phyloP scores from a whole-genome alignment of 106 monocot genomes.

The Phalaenopsis equestris region DNA sequence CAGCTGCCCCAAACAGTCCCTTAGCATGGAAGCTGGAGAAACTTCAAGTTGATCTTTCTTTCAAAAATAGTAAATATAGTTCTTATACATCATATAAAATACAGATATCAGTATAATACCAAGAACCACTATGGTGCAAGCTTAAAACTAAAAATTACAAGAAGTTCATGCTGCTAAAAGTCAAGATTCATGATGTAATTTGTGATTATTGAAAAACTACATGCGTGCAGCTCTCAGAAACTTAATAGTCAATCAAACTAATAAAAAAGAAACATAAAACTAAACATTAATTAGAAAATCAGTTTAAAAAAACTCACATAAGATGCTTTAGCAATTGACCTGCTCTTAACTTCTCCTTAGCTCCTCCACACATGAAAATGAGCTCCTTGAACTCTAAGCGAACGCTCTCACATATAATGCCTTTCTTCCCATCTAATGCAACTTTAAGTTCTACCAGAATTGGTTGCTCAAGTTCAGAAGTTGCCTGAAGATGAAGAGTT shows the following conservation, averaged over 20 bases:
- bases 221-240: background rate
- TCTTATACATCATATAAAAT: background rate
- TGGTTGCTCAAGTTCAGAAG: conserved; percentile 65
- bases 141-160: background rate
- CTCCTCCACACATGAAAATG: conserved; percentile 71
- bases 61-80: background rate
- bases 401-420: conserved; percentile 66
- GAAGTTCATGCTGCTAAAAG: background rate
- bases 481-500: conserved; percentile 29
- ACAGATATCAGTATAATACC: background rate
- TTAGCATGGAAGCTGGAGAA: no score
- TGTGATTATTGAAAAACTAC: background rate
- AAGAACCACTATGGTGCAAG: background rate
- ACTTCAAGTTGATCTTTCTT: no score
- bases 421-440: conserved; percentile 48
- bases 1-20: no score
- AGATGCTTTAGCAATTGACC: conserved; percentile 40
- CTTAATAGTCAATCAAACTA: no score
- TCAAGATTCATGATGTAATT: background rate
- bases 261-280: background rate
- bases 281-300: background rate
- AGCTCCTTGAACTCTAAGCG: conserved; percentile 67
- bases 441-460: conserved; percentile 49
- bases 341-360: conserved; percentile 65
- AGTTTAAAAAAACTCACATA: conserved; percentile 36